Conservation (phyloP, 2,329 filamentous ascomycete genomes). For the Stagonosporopsis chrysanthemi region DNA sequence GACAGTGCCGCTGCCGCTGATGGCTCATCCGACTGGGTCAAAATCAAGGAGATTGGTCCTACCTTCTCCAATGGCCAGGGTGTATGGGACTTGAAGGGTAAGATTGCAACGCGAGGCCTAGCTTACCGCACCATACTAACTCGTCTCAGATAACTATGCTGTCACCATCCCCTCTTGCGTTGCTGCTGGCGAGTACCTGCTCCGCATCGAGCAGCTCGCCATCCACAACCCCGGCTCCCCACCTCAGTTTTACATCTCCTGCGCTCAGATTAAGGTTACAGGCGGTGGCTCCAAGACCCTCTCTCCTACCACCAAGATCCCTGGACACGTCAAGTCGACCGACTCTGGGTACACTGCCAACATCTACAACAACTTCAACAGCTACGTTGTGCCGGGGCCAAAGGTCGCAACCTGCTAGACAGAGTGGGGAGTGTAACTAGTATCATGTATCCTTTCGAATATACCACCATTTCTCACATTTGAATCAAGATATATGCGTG, state of each 20-base stretch:
- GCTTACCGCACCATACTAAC: slow-evolving; percentile 14
- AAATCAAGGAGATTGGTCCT: slow-evolving; percentile 51
- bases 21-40: slow-evolving; percentile 50
- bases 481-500: not conserved
- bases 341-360: slow-evolving; percentile 50
- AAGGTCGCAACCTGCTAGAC: slow-evolving; percentile 48
- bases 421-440: not conserved
- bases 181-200: slow-evolving; percentile 56
- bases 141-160: slow-evolving; percentile 38
- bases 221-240: slow-evolving; percentile 52
- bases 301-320: slow-evolving; percentile 42
- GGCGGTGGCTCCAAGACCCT: slow-evolving; percentile 42
- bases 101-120: slow-evolving; percentile 10
- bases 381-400: slow-evolving; percentile 47
- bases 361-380: slow-evolving; percentile 50
- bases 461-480: not conserved
- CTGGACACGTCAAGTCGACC: slow-evolving; percentile 44
- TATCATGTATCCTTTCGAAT: not conserved
- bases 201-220: slow-evolving; percentile 59
- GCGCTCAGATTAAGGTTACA: slow-evolving; percentile 58
- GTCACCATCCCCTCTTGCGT: slow-evolving; percentile 53
- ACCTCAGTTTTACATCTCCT: slow-evolving; percentile 47
- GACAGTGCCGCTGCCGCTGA: slow-evolving; percentile 42
- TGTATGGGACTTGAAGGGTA: slow-evolving; percentile 44
- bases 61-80: slow-evolving; percentile 45